A percentile compares a stretch with the other conserved stretches of the same genome.
phyloP scores from a whole-genome alignment of 1,139 yeast species.

The Pichia sp. region DNA sequence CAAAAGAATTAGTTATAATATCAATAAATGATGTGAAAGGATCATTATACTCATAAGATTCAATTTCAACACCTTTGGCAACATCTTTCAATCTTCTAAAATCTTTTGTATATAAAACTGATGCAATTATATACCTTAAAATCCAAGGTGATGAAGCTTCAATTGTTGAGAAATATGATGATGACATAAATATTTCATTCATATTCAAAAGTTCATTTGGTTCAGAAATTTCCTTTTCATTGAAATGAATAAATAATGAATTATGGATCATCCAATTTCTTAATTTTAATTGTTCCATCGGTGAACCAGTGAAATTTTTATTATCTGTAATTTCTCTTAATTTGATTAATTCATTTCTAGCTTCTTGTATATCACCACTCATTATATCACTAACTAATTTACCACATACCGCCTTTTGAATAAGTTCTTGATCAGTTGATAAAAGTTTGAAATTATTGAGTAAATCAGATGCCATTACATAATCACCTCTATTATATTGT shows the following conservation, averaged over 20 bases:
- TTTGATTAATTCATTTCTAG: slow-evolving; percentile 43
- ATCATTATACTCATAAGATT: slow-evolving; percentile 53
- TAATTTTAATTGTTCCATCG: slow-evolving; percentile 49
- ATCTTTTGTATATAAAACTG: slow-evolving; percentile 38
- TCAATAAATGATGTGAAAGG: slow-evolving; percentile 51
- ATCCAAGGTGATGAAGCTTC: slow-evolving; percentile 66
- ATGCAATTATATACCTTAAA: slow-evolving; percentile 51
- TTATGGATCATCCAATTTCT: slow-evolving; percentile 63
- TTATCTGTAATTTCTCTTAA: slow-evolving; percentile 51
- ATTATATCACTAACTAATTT: slow-evolving; percentile 51
- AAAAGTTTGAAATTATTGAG: slow-evolving; percentile 48
- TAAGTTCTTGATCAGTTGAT: slow-evolving; percentile 42
- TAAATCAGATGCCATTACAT: slow-evolving; percentile 48
- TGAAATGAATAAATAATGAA: slow-evolving; percentile 55
- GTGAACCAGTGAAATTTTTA: slow-evolving; percentile 40
- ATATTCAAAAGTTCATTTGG: slow-evolving; percentile 19
- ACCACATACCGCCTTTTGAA: slow-evolving; percentile 58
- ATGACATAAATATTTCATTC: slow-evolving; percentile 47
- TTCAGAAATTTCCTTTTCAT: slow-evolving; percentile 25
- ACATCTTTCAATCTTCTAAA: slow-evolving; percentile 49
- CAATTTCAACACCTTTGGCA: slow-evolving; percentile 48
- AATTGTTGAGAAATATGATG: slow-evolving; percentile 53
- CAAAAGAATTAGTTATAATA: slow-evolving; percentile 48
- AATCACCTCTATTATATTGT: slow-evolving; percentile 55
- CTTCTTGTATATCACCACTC: slow-evolving; percentile 43